Evolutionary conservation across 495 filamentous ascomycete species (phyloP).

Genomic region (Penicillium riverlandense): DNA sequence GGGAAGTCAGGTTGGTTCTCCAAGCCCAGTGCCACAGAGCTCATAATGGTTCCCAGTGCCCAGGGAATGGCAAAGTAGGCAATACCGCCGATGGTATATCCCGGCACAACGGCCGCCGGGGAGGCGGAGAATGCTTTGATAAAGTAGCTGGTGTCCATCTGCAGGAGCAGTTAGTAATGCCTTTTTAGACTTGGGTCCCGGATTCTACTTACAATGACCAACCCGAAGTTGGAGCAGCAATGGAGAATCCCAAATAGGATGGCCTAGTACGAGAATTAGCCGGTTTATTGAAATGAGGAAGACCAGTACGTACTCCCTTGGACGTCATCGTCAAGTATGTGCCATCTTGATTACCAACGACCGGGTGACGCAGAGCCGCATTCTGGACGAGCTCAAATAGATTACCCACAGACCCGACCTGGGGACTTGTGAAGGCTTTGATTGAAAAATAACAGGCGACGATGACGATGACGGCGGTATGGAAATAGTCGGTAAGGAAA

Average conservation of each 20-base stretch:
- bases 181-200: not conserved
- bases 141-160: conserved; percentile 42
- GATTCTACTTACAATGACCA: conserved; percentile 25
- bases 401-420: conserved; percentile 33
- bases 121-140: conserved; percentile 39
- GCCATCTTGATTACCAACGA: conserved; percentile 39
- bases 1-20: conserved; percentile 36
- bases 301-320: conserved; percentile 22
- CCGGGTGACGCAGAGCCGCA: conserved; percentile 32
- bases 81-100: conserved; percentile 39
- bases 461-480: conserved; percentile 38
- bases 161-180: conserved; percentile 1
- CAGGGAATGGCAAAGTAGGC: conserved; percentile 39
- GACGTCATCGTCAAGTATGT: conserved; percentile 45
- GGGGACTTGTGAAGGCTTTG: conserved; percentile 32
- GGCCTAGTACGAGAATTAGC: conserved; percentile 10
- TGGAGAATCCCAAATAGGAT: conserved; percentile 40
- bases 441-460: conserved; percentile 41
- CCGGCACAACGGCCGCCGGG: conserved; percentile 31
- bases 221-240: conserved; percentile 32
- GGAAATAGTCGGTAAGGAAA: conserved; percentile 40
- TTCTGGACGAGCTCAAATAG: conserved; percentile 41
- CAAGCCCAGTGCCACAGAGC: conserved; percentile 30
- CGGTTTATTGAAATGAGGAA: not conserved
- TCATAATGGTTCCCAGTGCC: conserved; percentile 35